These are phyloP conservation scores for Colletotrichum sp. DNA, from an alignment of 2,329 filamentous ascomycete species.

Conservation along the genomic window DNA sequence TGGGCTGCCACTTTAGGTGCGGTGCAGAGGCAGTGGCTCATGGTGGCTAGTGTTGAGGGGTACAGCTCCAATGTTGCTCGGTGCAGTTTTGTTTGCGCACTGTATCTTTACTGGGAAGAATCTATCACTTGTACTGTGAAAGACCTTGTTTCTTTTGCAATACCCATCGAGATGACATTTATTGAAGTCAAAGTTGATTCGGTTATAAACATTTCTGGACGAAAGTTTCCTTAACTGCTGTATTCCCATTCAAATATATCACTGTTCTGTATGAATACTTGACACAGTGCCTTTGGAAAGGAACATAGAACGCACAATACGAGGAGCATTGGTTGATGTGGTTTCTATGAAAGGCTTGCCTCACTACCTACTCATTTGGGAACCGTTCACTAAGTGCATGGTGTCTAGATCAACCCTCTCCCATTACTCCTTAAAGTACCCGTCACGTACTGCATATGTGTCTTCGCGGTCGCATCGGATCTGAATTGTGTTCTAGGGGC, in stretches of 20 bases:
- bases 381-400: neutral
- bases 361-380: neutral
- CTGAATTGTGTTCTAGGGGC: neutral
- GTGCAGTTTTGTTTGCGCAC: neutral
- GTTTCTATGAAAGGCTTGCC: neutral
- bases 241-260: neutral
- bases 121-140: neutral
- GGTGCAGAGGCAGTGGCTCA: neutral
- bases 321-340: neutral
- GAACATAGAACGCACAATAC: neutral
- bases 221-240: neutral
- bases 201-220: neutral
- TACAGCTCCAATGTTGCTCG: neutral
- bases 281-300: neutral
- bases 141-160: neutral
- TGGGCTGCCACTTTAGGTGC: neutral
- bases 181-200: neutral
- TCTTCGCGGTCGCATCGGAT: neutral
- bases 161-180: neutral
- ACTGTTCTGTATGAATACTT: neutral
- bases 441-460: neutral
- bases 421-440: neutral
- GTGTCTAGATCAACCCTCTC: neutral
- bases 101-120: neutral
- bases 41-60: neutral